A percentile compares a stretch with the other conserved stretches of the same genome.
Evolutionary conservation across 2,329 filamentous ascomycete species (phyloP).

Genomic region (Neocatenulostroma microsporum): DNA sequence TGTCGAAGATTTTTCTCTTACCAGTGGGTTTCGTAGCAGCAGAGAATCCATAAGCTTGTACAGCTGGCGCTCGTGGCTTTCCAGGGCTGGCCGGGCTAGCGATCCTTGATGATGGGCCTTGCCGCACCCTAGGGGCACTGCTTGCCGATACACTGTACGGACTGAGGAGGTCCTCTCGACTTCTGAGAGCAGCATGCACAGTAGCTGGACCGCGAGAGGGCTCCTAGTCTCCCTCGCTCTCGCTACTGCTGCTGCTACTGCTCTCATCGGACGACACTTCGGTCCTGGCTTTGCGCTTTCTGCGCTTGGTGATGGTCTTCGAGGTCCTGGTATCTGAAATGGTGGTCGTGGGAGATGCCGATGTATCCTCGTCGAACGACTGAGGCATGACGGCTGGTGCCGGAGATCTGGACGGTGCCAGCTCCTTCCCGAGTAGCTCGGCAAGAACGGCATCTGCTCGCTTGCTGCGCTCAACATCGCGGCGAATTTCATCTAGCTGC

Average conservation of each 20-base stretch:
- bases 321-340: too few relatives aligned
- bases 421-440: conserved; percentile 13
- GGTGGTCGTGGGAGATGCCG: too few relatives aligned
- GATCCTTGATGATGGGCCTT: too few relatives aligned
- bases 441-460: conserved; percentile 18
- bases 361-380: too few relatives aligned
- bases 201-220: conserved; percentile 5
- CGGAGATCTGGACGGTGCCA: conserved; percentile 1
- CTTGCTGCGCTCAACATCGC: conserved; percentile 22
- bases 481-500: conserved; percentile 26
- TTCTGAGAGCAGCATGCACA: conserved; percentile 4
- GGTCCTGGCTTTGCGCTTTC: conserved; percentile 27
- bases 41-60: too few relatives aligned
- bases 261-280: conserved; percentile 20
- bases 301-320: not conserved
- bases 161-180: not conserved
- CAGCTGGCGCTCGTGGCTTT: too few relatives aligned
- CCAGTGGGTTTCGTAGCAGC: not conserved
- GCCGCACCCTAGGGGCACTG: too few relatives aligned
- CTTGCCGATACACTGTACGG: not conserved
- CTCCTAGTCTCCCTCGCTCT: conserved; percentile 11
- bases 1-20: conserved; percentile 6
- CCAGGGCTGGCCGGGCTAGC: too few relatives aligned
- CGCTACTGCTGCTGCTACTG: conserved; percentile 12
- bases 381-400: too few relatives aligned